Base-by-base conservation (phyloP, 1,284 basidiomycete genomes). In the Apiotrichum domesticum region DNA sequence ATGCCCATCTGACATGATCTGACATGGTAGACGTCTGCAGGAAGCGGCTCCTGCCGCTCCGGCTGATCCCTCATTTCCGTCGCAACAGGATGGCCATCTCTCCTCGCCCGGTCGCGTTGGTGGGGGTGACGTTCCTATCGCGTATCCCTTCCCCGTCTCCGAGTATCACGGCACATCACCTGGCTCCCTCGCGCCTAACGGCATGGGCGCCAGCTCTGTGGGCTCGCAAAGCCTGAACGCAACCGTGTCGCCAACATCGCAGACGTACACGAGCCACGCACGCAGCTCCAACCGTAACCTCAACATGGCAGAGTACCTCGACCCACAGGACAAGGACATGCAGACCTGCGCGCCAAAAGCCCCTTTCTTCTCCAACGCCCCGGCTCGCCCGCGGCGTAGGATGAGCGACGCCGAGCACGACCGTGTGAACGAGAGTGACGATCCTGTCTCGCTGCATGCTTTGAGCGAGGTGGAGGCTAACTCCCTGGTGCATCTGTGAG, bases 401-500 rank as follows among this genome's bases (percentile, higher is more conserved):
- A 21, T 21, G 21, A 21, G 21, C 21, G 21, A 21, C 21, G 21
- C 21, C 21, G 21, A 21, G 37, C 13, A 7, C 8, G 37, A 13
- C 37, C 37, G 37, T 8, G 13, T 13, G 37, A 8, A 8, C 13
- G 37, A 39, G 37, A 7, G 13, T 13, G 37, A 39, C 7, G 37
- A 39, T 39, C 37, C 37, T 7, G 13, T 39, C 37, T 39, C 37
- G 8, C 13, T 39, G 37, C 8, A 13, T 7, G 8, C 13, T 7
- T 8, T 39, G 7, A 66, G 64, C 41, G 61, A 62, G 42, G 59
- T 61, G n/a, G 67, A 69, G 46, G 65, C 65, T 2, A 55, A 60
- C 41, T 57, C 52, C 8, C 58, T 69, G 21, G 67, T 69, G 1
- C 58, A 63, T 52, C 54, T 63, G 64, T 67, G 52, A 45, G 66